Conservation (phyloP, 129 eudicot genomes). For the Saussurea involucrata region DNA sequence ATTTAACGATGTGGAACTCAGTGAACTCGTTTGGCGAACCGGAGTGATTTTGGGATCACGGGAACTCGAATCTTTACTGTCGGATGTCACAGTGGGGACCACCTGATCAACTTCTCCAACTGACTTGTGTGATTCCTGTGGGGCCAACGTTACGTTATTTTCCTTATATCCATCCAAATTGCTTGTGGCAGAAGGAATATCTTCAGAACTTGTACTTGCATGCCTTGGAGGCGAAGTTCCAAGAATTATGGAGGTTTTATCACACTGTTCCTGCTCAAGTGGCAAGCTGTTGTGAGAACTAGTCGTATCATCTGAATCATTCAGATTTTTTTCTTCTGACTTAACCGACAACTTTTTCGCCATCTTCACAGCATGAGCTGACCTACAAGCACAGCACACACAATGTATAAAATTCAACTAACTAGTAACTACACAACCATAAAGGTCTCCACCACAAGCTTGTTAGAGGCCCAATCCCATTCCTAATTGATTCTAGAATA, state of each 20-base stretch:
- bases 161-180: constrained; percentile 24
- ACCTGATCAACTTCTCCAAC: constrained; percentile 30
- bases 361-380: constrained; percentile 80
- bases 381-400: constrained; percentile 48
- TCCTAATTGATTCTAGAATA: no score
- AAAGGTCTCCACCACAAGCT: constrained; percentile 7
- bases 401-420: not conserved
- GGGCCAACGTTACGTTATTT: constrained; percentile 22
- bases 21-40: constrained; percentile 40
- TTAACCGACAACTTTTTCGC: constrained; percentile 66
- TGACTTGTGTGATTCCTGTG: constrained; percentile 28
- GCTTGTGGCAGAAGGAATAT: constrained; percentile 36
- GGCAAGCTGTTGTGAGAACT: constrained; percentile 88
- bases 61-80: constrained; percentile 36
- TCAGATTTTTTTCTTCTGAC: constrained; percentile 64
- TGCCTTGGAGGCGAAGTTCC: constrained; percentile 72
- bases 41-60: constrained; percentile 37
- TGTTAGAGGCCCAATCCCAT: no score
- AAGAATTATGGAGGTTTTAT: constrained; percentile 67
- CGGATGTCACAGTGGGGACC: constrained; percentile 30
- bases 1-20: constrained; percentile 49
- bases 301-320: constrained; percentile 62
- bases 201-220: constrained; percentile 80
- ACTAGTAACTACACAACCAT: not conserved
- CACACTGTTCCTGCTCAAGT: constrained; percentile 78